Base-by-base conservation (phyloP, 148 eudicot species). In the Dysphania ambrosioides region DNA sequence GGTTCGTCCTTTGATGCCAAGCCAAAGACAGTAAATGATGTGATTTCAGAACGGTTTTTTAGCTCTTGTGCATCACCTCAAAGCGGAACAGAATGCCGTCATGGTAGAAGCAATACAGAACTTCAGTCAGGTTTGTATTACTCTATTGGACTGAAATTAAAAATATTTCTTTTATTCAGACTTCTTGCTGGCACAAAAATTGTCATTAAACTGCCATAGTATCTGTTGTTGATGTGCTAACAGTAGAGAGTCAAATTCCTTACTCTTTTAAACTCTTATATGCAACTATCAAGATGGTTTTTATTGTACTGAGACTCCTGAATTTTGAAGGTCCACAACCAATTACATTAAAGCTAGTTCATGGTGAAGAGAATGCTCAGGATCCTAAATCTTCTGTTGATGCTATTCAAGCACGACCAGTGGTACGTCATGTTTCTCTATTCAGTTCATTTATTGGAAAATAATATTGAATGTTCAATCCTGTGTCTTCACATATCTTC, bases 311-410 rank as follows among this genome's bases (percentile, higher is more conserved):
- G 62, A 79, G 1, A 75, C 41, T 68, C n/a, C 5, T 71, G 8
- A 38, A 67, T 77, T 67, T 68, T 66, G 66, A 75, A 90, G 93
- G 90, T 77, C 63, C 66, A 70, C 88, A 74, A 74, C 73, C 85
- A 74, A 71, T 69, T 61, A 61, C 56, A 15, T 62, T 67, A 23
- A 82, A 81, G 71, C 81, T 80, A 16, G 73, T 68, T 65, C 78
- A 61, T 62, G 80, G 74, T 72, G 74, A 38, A 62, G 88, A 83
- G 73, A 82, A 82, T 80, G 76, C 60, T 73, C 87, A 85, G 80
- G 87, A 78, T 74, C 79, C 71, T 36, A 87, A 81, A 75, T 68
- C 86, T 59, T 76, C 53, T 67, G 23, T 80, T 55, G 85, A 80
- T 68, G 83, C 72, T 69, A 67, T 70, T 49, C 77, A 70, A 44